phyloP scores from a whole-genome alignment of 805 yeast species.

The Dipodascus geniculatus region DNA sequence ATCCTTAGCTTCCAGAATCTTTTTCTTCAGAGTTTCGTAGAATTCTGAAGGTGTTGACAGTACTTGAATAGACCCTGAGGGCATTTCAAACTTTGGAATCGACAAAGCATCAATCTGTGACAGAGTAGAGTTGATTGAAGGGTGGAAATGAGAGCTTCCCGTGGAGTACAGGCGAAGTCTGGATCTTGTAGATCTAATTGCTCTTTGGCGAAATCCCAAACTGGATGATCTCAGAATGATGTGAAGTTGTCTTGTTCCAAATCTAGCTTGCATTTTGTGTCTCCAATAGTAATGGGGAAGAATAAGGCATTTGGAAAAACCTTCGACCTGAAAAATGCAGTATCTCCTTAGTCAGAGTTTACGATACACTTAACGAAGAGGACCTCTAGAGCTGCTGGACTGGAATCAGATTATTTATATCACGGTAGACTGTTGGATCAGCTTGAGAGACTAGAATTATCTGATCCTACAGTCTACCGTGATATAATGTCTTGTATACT shows the following conservation, averaged over 20 bases:
- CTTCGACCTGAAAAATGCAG: too few relatives aligned
- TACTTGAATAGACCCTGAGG: slow-evolving; percentile 45
- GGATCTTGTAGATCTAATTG: background rate
- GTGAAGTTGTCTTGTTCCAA: background rate
- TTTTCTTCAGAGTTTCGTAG: slow-evolving; percentile 46
- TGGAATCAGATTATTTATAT: too few relatives aligned
- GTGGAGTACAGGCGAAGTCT: background rate
- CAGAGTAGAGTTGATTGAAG: slow-evolving; percentile 15
- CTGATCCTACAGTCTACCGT: too few relatives aligned
- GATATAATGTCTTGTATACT: too few relatives aligned
- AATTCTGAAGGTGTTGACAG: slow-evolving; percentile 60
- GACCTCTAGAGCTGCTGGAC: too few relatives aligned
- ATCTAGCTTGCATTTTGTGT: background rate
- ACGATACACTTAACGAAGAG: too few relatives aligned
- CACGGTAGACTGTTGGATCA: too few relatives aligned
- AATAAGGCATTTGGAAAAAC: too few relatives aligned
- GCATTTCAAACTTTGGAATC: slow-evolving; percentile 51
- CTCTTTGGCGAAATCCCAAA: background rate
- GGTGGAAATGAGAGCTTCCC: slow-evolving; percentile 6
- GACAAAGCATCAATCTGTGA: slow-evolving; percentile 48
- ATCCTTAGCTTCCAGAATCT: slow-evolving; percentile 48
- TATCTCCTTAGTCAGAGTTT: too few relatives aligned
- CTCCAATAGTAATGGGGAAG: too few relatives aligned
- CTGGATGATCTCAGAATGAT: background rate
- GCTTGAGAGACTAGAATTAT: too few relatives aligned